Evolutionary conservation across 805 yeast species (phyloP).

Genomic region (Suhomyces canberraensis): DNA sequence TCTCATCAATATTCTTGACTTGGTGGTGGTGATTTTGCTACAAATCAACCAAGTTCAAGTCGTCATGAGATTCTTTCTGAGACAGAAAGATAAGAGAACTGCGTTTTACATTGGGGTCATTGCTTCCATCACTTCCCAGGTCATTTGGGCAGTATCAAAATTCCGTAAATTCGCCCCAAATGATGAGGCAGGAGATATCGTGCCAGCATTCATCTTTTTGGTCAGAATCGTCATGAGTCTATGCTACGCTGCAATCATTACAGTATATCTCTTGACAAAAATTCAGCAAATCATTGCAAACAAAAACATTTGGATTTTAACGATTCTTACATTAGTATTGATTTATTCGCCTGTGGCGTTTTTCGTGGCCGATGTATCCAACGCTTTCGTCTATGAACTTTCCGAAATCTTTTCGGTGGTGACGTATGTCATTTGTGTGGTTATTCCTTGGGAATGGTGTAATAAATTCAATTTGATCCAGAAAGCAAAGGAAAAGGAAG

Average conservation of each 20-base stretch:
- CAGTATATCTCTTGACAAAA: slow-evolving; percentile 53
- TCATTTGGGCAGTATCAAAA: slow-evolving; percentile 67
- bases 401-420: slow-evolving; percentile 73
- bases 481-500: slow-evolving; percentile 60
- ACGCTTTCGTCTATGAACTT: slow-evolving; percentile 69
- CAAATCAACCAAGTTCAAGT: slow-evolving; percentile 72
- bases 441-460: slow-evolving; percentile 84
- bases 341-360: slow-evolving; percentile 63
- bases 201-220: slow-evolving; percentile 73
- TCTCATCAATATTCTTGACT: slow-evolving; percentile 53
- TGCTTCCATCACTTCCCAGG: slow-evolving; percentile 53
- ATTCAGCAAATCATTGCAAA: slow-evolving; percentile 48
- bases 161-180: slow-evolving; percentile 38
- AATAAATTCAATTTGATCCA: slow-evolving; percentile 59
- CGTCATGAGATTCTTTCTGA: slow-evolving; percentile 60
- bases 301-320: slow-evolving; percentile 49
- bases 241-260: slow-evolving; percentile 62
- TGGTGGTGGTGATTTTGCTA: slow-evolving; percentile 53
- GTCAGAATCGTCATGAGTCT: slow-evolving; percentile 69
- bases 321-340: slow-evolving; percentile 52
- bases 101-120: slow-evolving; percentile 57
- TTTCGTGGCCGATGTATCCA: slow-evolving; percentile 73
- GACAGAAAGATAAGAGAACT: slow-evolving; percentile 65
- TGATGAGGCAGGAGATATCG: slow-evolving; percentile 49
- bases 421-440: slow-evolving; percentile 67